Conservation (phyloP, 2,329 filamentous ascomycete genomes). For the Periconia sp. region DNA sequence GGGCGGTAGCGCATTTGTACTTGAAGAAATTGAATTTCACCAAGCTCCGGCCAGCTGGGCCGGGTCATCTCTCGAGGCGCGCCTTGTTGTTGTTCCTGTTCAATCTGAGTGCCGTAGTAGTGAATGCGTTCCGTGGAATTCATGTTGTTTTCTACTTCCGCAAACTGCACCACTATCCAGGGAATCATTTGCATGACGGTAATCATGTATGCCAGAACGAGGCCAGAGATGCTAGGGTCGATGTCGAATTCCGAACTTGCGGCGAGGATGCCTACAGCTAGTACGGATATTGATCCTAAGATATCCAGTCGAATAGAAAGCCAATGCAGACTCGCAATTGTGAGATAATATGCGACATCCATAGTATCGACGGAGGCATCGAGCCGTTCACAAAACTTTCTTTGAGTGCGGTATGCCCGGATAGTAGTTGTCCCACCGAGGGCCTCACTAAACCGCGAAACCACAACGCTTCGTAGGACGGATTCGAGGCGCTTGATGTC, state of each 20-base stretch:
- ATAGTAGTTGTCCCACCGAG: slow-evolving; percentile 83
- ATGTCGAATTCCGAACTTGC: slow-evolving; percentile 88
- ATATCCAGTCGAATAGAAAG: slow-evolving; percentile 80
- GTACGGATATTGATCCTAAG: slow-evolving; percentile 81
- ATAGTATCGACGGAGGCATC: slow-evolving; percentile 80
- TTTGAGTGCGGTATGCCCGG: slow-evolving; percentile 80
- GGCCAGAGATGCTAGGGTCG: slow-evolving; percentile 77
- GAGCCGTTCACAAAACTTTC: slow-evolving; percentile 72
- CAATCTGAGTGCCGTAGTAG: slow-evolving; percentile 84
- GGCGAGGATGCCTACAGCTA: slow-evolving; percentile 85
- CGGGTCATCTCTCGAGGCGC: slow-evolving; percentile 72
- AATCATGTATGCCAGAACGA: slow-evolving; percentile 91
- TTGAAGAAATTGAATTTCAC: slow-evolving; percentile 61
- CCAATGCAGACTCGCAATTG: slow-evolving; percentile 95
- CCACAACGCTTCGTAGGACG: slow-evolving; percentile 81
- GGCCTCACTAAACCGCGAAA: slow-evolving; percentile 88
- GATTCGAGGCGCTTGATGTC: slow-evolving; percentile 95
- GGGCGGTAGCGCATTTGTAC: slow-evolving; percentile 55
- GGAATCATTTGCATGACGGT: slow-evolving; percentile 94
- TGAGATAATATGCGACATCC: slow-evolving; percentile 92
- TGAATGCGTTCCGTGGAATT: slow-evolving; percentile 90
- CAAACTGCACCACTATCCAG: slow-evolving; percentile 89
- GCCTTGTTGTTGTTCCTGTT: slow-evolving; percentile 85
- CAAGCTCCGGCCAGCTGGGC: slow-evolving; percentile 79
- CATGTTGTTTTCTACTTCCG: slow-evolving; percentile 98